Evolutionary conservation across 1,284 basidiomycete genomes (phyloP).

Genomic region (Termitomyces sp.): DNA sequence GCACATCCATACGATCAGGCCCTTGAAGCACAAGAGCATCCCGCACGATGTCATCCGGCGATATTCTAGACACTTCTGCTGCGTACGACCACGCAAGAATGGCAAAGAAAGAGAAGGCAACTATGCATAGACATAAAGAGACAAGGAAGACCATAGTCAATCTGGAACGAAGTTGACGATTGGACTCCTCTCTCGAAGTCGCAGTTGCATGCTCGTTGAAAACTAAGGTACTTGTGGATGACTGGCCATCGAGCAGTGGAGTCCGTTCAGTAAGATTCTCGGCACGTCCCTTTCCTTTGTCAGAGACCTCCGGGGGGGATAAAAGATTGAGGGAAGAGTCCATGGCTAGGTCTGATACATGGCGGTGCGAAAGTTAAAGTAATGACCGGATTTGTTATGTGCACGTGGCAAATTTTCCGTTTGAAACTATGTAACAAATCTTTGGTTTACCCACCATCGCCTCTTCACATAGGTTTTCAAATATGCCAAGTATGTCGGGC

Average conservation of each 20-base stretch:
- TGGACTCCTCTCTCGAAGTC: constrained; percentile 18
- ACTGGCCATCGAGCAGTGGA: constrained; percentile 31
- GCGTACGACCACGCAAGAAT: constrained; percentile 62
- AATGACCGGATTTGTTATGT: background rate
- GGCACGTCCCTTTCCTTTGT: constrained; percentile 44
- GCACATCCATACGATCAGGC: constrained; percentile 54
- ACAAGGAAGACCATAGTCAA: constrained; percentile 46
- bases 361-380: background rate
- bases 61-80: constrained; percentile 45
- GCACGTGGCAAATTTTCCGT: background rate
- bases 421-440: too few relatives aligned
- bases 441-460: too few relatives aligned
- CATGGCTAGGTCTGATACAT: constrained; percentile 11
- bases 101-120: constrained; percentile 37
- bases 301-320: constrained; percentile 8
- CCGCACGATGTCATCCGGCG: constrained; percentile 53
- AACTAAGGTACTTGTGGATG: constrained; percentile 15
- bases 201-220: background rate
- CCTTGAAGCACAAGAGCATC: constrained; percentile 52
- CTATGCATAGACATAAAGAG: constrained; percentile 34
- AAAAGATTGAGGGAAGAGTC: constrained; percentile 3
- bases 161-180: constrained; percentile 35
- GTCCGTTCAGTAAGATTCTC: constrained; percentile 38
- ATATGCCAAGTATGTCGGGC: too few relatives aligned
- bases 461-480: too few relatives aligned